Evolutionary conservation across 345 rosid species (phyloP).

Genomic region (Mallotus nudiflorus): DNA sequence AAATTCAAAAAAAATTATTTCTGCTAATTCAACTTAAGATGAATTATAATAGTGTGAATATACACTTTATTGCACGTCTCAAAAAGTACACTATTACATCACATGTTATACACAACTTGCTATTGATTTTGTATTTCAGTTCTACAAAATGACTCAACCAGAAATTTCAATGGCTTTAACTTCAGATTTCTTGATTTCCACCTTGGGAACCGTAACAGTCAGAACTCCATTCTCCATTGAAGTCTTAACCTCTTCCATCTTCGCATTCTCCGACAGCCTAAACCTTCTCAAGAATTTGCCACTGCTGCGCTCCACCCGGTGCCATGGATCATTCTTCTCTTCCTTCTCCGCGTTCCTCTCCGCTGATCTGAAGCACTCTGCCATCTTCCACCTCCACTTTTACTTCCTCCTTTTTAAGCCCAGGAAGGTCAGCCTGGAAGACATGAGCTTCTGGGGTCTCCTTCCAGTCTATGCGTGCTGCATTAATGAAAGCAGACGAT

Average conservation of each 20-base stretch:
- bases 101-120: too few relatives aligned
- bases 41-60: too few relatives aligned
- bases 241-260: background rate
- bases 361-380: constrained; percentile 9
- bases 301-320: background rate
- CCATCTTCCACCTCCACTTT: background rate
- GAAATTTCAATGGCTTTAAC: constrained; percentile 1
- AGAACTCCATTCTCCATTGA: constrained; percentile 11
- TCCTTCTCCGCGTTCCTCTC: constrained; percentile 8
- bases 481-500: background rate
- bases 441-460: too few relatives aligned
- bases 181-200: constrained; percentile 1
- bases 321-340: constrained; percentile 11
- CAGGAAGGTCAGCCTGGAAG: too few relatives aligned
- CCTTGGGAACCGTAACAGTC: background rate
- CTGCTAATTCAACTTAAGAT: too few relatives aligned
- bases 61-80: too few relatives aligned
- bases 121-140: too few relatives aligned
- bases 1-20: too few relatives aligned
- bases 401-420: too few relatives aligned
- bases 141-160: too few relatives aligned
- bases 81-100: too few relatives aligned
- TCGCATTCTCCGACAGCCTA: constrained; percentile 17
- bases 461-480: background rate
- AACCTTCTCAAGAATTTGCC: constrained; percentile 14